These are phyloP conservation scores for Raffaelea ambrosiae DNA, from an alignment of 2,329 filamentous ascomycete species.

Conservation along the genomic window DNA sequence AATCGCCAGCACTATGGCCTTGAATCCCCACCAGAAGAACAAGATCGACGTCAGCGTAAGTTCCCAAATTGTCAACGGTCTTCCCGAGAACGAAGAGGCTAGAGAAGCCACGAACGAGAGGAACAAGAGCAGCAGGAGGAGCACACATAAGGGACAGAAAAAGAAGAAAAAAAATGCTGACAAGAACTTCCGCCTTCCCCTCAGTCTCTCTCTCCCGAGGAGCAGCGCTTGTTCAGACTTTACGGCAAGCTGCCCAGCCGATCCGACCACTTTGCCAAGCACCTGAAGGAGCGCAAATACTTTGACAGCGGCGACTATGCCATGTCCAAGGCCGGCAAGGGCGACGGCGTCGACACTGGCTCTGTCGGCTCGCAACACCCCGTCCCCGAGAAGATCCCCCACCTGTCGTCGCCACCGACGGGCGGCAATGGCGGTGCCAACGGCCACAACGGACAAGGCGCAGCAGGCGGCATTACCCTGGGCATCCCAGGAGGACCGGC, in stretches of 20 bases:
- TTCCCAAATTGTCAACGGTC: too few relatives aligned
- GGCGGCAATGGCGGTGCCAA: slow-evolving; percentile 15
- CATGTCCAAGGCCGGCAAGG: slow-evolving; percentile 94
- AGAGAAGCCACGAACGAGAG: too few relatives aligned
- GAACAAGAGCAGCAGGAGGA: too few relatives aligned
- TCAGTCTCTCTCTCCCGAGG: slow-evolving; percentile 85
- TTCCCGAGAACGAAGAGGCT: too few relatives aligned
- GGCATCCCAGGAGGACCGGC: slow-evolving; percentile 33
- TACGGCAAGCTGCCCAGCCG: slow-evolving; percentile 97
- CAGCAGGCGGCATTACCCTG: slow-evolving; percentile 27
- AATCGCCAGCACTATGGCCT: slow-evolving; percentile 5
- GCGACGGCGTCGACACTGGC: slow-evolving; percentile 86
- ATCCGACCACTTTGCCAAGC: slow-evolving; percentile 94
- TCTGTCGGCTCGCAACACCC: slow-evolving; percentile 92
- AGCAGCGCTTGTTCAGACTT: slow-evolving; percentile 91
- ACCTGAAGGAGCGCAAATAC: slow-evolving; percentile 98
- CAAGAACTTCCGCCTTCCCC: background rate
- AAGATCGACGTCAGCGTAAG: slow-evolving; percentile 93
- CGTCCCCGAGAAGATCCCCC: slow-evolving; percentile 88
- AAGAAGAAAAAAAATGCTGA: too few relatives aligned
- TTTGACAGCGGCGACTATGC: slow-evolving; percentile 96
- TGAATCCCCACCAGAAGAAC: slow-evolving; percentile 98
- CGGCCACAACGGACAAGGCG: slow-evolving; percentile 5
- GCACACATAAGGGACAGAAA: too few relatives aligned
- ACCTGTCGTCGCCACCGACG: slow-evolving; percentile 62